A percentile compares a stretch with the other conserved stretches of the same genome.
Conservation (phyloP, 495 filamentous ascomycete species). For the Daldinia caldariorum region DNA sequence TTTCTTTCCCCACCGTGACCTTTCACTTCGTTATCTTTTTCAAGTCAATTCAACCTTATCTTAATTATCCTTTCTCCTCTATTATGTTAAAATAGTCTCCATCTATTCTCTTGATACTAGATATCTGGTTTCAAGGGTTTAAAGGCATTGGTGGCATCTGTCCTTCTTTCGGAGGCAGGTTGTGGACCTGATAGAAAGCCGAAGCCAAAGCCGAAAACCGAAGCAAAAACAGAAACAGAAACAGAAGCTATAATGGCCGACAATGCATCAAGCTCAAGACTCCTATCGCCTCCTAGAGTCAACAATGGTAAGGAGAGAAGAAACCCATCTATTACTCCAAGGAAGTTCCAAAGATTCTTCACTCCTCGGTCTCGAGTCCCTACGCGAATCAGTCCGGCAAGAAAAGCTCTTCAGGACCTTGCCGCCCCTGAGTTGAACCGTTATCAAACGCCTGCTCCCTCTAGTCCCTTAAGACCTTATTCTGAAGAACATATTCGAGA, state of each 20-base stretch:
- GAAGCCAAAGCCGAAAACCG: not conserved
- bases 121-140: slow-evolving; percentile 12
- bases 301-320: slow-evolving; percentile 56
- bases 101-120: slow-evolving; percentile 4
- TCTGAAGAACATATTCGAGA: slow-evolving; percentile 47
- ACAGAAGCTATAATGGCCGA: slow-evolving; percentile 21
- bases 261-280: slow-evolving; percentile 26
- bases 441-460: slow-evolving; percentile 54
- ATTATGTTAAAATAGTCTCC: slow-evolving; percentile 12
- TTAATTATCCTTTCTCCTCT: slow-evolving; percentile 2
- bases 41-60: slow-evolving; percentile 20
- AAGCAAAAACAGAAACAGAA: not conserved
- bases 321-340: slow-evolving; percentile 70
- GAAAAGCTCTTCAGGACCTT: slow-evolving; percentile 75
- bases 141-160: slow-evolving; percentile 12
- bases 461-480: slow-evolving; percentile 55
- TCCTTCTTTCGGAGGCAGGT: slow-evolving; percentile 12
- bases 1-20: slow-evolving; percentile 15
- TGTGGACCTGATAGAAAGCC: slow-evolving; percentile 11
- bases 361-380: slow-evolving; percentile 68
- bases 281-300: slow-evolving; percentile 52
- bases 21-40: slow-evolving; percentile 1
- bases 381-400: slow-evolving; percentile 60
- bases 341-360: slow-evolving; percentile 84
- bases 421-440: slow-evolving; percentile 71